A percentile compares a stretch with the other conserved stretches of the same genome.
Evolutionary conservation across 164 flowering plant genomes (phyloP).

Genomic region (Euptelea pleiosperma): DNA sequence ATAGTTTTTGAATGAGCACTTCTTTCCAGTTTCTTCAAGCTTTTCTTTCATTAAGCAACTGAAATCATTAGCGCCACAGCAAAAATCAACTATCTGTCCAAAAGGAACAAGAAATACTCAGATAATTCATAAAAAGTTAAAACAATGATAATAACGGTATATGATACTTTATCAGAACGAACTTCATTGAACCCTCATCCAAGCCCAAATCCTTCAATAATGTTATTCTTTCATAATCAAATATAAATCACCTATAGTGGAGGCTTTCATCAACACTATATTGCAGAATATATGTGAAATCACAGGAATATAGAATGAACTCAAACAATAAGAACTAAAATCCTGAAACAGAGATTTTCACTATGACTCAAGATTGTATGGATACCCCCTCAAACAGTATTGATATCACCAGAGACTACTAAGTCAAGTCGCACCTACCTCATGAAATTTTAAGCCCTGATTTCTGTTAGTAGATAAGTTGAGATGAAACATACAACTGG

Average conservation of each 20-base stretch:
- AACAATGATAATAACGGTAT: background rate
- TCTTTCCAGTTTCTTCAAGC: slow-evolving; percentile 64
- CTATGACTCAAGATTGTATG: background rate
- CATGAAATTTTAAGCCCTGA: background rate
- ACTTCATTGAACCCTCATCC: no score
- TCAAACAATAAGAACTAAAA: background rate
- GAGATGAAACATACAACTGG: background rate
- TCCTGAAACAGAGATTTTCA: background rate
- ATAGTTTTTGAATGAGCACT: slow-evolving; percentile 61
- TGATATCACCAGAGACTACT: no score
- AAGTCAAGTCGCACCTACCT: no score
- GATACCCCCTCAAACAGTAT: no score
- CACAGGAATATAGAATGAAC: background rate
- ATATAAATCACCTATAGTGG: background rate
- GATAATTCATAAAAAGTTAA: background rate
- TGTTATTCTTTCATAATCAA: background rate
- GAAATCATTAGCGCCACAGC: slow-evolving; percentile 87
- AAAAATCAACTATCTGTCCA: slow-evolving; percentile 74
- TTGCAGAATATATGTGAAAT: background rate
- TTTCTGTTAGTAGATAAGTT: background rate
- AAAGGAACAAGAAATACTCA: background rate
- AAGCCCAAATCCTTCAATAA: no score
- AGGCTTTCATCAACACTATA: background rate
- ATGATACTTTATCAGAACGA: no score
- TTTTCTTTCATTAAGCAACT: slow-evolving; percentile 66